A percentile compares a stretch with the other conserved stretches of the same genome.
Conservation (phyloP, 306 rosid species). For the Ochetophila trinervis region DNA sequence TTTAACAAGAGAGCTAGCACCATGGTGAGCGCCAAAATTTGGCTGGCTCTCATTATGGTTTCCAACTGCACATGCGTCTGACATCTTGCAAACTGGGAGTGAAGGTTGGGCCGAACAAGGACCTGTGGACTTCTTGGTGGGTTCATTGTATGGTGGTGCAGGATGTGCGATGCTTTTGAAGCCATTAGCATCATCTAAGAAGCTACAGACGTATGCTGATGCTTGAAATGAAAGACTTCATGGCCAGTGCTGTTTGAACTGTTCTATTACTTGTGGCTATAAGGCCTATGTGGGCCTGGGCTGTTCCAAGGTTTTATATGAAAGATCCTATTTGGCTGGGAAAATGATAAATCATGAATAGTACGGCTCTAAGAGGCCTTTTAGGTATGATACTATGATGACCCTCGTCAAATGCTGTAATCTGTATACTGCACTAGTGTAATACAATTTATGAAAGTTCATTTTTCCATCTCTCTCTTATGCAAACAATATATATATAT, state of each 20-base stretch:
- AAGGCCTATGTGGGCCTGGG: constrained; percentile 2
- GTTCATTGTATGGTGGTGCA: not conserved
- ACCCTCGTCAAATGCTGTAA: not conserved
- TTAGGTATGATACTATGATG: not conserved
- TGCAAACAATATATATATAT: no score
- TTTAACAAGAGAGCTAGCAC: constrained; percentile 5
- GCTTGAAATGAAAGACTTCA: constrained; percentile 5
- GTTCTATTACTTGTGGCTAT: not conserved
- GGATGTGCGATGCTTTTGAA: not conserved
- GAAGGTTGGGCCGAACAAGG: constrained; percentile 11
- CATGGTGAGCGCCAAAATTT: constrained; percentile 38
- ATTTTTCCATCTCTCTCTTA: not conserved
- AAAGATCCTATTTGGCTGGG: not conserved
- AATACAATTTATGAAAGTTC: not conserved
- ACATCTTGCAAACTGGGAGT: not conserved
- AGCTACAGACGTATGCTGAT: not conserved
- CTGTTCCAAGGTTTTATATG: not conserved
- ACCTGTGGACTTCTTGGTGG: not conserved
- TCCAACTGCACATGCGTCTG: constrained; percentile 19
- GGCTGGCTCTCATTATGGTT: constrained; percentile 29
- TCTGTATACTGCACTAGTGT: not conserved
- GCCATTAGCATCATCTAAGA: constrained; percentile 8
- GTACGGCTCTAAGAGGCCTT: not conserved
- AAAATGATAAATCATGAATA: not conserved
- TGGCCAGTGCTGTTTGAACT: constrained; percentile 7